A percentile compares a stretch with the other conserved stretches of the same genome.
Conservation (phyloP, 345 rosid genomes). For the Cochlearia excelsa region DNA sequence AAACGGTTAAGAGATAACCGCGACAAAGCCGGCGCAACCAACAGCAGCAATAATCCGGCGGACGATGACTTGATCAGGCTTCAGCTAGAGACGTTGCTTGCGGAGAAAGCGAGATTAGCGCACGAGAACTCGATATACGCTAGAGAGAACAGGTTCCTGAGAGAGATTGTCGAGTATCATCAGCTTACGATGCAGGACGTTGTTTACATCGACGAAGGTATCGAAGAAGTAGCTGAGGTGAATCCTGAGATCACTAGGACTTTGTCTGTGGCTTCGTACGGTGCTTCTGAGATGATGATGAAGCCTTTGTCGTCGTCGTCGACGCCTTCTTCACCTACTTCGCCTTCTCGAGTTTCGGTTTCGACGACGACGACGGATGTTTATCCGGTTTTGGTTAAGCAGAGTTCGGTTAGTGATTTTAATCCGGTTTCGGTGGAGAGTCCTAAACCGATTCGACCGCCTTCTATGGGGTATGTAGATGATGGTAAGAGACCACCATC, state of each 20-base stretch:
- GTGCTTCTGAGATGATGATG: slow-evolving; percentile 23
- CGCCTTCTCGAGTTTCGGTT: slow-evolving; percentile 42
- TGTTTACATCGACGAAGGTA: slow-evolving; percentile 82
- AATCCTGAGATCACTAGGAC: slow-evolving; percentile 52
- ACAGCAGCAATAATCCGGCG: slow-evolving; percentile 52
- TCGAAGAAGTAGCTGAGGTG: slow-evolving; percentile 63
- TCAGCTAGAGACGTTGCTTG: slow-evolving; percentile 91
- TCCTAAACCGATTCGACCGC: slow-evolving; percentile 36
- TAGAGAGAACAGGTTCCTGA: slow-evolving; percentile 82
- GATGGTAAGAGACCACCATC: slow-evolving; percentile 27
- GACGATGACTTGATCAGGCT: slow-evolving; percentile 96
- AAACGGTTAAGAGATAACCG: slow-evolving; percentile 78
- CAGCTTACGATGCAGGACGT: slow-evolving; percentile 97
- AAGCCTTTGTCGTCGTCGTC: slow-evolving; percentile 23
- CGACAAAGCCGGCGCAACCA: slow-evolving; percentile 43
- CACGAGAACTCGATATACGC: slow-evolving; percentile 80
- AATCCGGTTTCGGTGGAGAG: slow-evolving; percentile 12
- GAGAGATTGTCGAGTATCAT: slow-evolving; percentile 95
- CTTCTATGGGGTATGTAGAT: slow-evolving; percentile 30
- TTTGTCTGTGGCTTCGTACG: slow-evolving; percentile 46
- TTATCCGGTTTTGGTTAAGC: slow-evolving; percentile 35
- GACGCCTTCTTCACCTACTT: slow-evolving; percentile 49
- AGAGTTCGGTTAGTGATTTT: slow-evolving; percentile 22
- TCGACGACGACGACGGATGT: slow-evolving; percentile 18
- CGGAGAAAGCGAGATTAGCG: slow-evolving; percentile 94